Base-by-base conservation (phyloP, 768 basidiomycete species). In the Tylopilus vinaceipallidus region DNA sequence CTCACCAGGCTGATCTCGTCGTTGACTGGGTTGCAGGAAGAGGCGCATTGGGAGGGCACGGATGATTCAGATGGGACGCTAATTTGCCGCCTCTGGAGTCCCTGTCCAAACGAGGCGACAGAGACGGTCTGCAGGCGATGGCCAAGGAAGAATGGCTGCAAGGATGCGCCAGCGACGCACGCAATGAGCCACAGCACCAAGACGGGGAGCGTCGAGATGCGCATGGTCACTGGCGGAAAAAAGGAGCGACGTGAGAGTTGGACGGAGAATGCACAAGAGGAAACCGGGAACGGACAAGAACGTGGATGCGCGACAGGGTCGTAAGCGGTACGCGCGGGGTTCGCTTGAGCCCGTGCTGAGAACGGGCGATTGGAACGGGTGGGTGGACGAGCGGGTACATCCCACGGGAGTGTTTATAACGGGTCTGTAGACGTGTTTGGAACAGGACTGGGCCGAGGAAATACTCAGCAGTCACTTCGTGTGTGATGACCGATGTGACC, bases 1-100 rank as follows among this genome's bases (percentile, higher is more conserved):
- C 65, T 50, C 37, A 67, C 67, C 49, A 57, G 23, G 39, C 43
- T 42, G 49, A 61, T 36, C 45, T 67, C 65, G 44, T 45, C 45
- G 53, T 49, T 58, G 52, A 67, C 53, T 2, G 61, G 57, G 41
- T 34, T 46, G 47, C 66, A 67, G 11, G 27, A 34, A 17, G 65
- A 47, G 19, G 58, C 38, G 23, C 67, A 67, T 10, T 61, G 47
- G 0, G 65, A 38, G n/a, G 67, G 67, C 0, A 59, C 44, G 1
- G 53, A 38, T 7, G 61, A 36, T 22, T 42, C 52, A 0, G 45
- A 24, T 1, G 39, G 46, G 40, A 56, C 46, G 27, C 3, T 43
- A 24, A 67, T 10, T 32, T 67, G 67, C 1, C 67, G 56, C 34
- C 38, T 51, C 10, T n/a, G 23, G 9, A 47, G 16, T 0, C 6